Percentiles rank a stretch among this genome's conserved stretches.
phyloP scores from a whole-genome alignment of 2,329 filamentous ascomycete genomes.

The Neopestalotiopsis rosae region DNA sequence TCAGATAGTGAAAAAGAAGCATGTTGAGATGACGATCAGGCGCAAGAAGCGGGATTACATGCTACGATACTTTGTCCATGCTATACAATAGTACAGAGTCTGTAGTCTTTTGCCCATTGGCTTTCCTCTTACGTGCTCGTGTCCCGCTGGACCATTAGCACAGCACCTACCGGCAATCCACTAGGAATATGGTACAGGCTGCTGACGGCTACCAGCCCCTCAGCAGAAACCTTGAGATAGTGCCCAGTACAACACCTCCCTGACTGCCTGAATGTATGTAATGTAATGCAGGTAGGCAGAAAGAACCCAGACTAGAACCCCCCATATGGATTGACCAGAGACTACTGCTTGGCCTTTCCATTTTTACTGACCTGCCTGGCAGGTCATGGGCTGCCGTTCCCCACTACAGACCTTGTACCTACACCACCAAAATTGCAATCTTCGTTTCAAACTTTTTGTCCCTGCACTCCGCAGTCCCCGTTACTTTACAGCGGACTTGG shows the following conservation, averaged over 20 bases:
- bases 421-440: conserved; percentile 13
- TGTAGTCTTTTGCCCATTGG: background rate
- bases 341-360: background rate
- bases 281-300: background rate
- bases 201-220: background rate
- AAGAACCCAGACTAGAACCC: background rate
- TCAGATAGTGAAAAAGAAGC: background rate
- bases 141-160: background rate
- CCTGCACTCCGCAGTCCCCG: conserved; percentile 7
- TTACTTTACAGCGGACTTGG: background rate
- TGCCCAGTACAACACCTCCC: background rate
- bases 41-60: background rate
- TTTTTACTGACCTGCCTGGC: background rate
- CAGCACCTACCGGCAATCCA: background rate
- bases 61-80: too few relatives aligned
- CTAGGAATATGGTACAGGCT: background rate
- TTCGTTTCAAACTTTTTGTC: conserved; percentile 7
- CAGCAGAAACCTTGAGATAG: background rate
- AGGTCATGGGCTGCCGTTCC: background rate
- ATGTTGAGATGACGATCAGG: background rate
- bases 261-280: too few relatives aligned
- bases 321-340: background rate
- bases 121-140: background rate
- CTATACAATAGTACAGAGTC: background rate
- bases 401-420: background rate